Conservation (phyloP, 1,284 basidiomycete species). For the Sporisorium reilianum region DNA sequence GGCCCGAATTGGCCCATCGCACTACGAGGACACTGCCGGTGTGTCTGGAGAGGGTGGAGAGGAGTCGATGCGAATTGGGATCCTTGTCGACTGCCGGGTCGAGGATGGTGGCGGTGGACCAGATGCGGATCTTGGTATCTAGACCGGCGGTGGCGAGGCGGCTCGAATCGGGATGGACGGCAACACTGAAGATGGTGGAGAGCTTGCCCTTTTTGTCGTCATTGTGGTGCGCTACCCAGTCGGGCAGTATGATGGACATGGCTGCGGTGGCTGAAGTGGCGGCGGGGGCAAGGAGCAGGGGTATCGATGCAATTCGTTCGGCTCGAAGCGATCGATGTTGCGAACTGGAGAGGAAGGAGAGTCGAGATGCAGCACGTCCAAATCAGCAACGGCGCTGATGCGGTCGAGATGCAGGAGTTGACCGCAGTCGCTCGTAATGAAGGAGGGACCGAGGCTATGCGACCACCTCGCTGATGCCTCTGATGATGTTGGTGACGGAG, state of each 20-base stretch:
- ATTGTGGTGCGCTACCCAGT: conserved; percentile 67
- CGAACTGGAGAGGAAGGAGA: neutral
- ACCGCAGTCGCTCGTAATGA: too few species aligned
- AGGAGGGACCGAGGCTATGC: neutral
- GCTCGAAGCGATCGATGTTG: neutral
- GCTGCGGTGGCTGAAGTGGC: conserved; percentile 12
- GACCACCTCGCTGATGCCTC: neutral
- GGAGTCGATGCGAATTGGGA: conserved; percentile 82
- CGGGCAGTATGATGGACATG: conserved; percentile 66
- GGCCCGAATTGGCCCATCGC: conserved; percentile 94
- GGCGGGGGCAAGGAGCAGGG: conserved; percentile 2
- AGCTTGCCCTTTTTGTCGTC: conserved; percentile 75
- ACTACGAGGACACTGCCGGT: conserved; percentile 93
- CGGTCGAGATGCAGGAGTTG: neutral
- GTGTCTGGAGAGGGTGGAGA: conserved; percentile 93
- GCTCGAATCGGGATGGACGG: conserved; percentile 94
- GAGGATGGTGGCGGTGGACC: conserved; percentile 94
- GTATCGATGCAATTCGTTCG: conserved; percentile 5
- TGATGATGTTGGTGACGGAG: too few species aligned
- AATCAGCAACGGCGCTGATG: neutral
- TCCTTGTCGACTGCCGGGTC: conserved; percentile 78
- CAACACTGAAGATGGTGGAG: conserved; percentile 88
- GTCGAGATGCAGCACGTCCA: neutral
- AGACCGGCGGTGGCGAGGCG: conserved; percentile 95
- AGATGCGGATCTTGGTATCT: conserved; percentile 93